Evolutionary conservation across 768 basidiomycete species (phyloP), one percentile per base, ranked within the genome.

Genomic region (Mycena filopes): DNA sequence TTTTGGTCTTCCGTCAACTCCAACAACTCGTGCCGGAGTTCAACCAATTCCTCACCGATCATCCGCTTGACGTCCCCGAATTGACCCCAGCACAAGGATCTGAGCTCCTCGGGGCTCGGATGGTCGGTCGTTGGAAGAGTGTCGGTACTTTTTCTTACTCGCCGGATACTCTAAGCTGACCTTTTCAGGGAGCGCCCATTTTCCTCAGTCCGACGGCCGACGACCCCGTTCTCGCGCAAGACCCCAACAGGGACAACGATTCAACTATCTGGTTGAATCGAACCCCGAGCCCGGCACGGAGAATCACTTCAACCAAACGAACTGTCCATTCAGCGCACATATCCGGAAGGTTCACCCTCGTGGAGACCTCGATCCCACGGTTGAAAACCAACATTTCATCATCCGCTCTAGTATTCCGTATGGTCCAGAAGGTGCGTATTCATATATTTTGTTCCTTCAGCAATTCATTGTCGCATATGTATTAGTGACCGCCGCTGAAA

Each of bases 351-450:
- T 71, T 6, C 63, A 58, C 53, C 77, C 75, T 25, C 77, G 76
- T 13, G 71, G 74, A 25, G 68, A 69, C 36, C 68, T 57, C 20
- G 55, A 50, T 13, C 72, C 51, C 28, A 29, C 1, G 11, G 67
- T 49, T 5, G 71, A 75, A 46, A 51, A 69, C 11, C 47, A 29
- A 20, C 68, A 67, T 40, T 68, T 70, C 45, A 74, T 79, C 60
- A 71, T 79, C 18, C 76, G 78, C n/a, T 67, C 72, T 8, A 74
- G 75, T 42, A 77, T 78, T 56, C 78, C 79, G 6, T 81, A 78
- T 56, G 79, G 79, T 16, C 57, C 60, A 0, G 68, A 69, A 61
- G 68, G 65, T 60, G 28, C 13, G 11, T 29, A 29, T 13, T 5
- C 31, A 50, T 48, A 18, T 12, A 7, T 20, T 4, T 8, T 2